A percentile compares a stretch with the other conserved stretches of the same genome.
phyloP scores from a whole-genome alignment of 805 yeast species.

The Spathaspora gorwiae region DNA sequence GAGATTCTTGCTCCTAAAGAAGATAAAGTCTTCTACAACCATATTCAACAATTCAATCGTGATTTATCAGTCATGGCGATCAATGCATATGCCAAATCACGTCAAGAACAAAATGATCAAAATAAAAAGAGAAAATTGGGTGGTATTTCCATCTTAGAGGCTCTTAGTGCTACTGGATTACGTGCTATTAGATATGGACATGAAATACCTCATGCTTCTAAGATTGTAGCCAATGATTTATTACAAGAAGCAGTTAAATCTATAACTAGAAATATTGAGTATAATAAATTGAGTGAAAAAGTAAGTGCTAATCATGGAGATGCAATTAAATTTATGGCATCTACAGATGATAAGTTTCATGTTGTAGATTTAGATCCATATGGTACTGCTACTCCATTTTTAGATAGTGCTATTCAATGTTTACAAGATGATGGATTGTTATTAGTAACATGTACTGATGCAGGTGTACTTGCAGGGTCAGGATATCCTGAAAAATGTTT shows the following conservation, averaged over 20 bases:
- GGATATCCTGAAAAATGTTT: constrained; percentile 97
- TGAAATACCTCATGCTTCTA: constrained; percentile 74
- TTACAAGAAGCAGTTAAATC: constrained; percentile 80
- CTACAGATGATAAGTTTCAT: constrained; percentile 57
- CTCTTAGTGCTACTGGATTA: constrained; percentile 90
- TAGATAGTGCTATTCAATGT: constrained; percentile 84
- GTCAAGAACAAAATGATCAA: constrained; percentile 16
- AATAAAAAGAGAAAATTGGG: constrained; percentile 13
- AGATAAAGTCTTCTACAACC: constrained; percentile 87
- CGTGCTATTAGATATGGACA: constrained; percentile 91
- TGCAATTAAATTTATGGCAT: constrained; percentile 77
- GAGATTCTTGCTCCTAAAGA: constrained; percentile 75
- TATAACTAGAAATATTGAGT: constrained; percentile 65
- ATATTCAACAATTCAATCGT: constrained; percentile 93
- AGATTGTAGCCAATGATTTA: constrained; percentile 85
- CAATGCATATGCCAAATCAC: constrained; percentile 76
- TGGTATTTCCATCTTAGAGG: constrained; percentile 71
- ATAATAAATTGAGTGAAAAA: constrained; percentile 53
- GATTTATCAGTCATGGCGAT: constrained; percentile 84
- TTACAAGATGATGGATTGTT: constrained; percentile 82
- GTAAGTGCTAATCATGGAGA: constrained; percentile 77
- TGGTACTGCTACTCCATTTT: constrained; percentile 94
- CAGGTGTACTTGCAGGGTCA: constrained; percentile 91
- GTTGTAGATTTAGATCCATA: constrained; percentile 94
- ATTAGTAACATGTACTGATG: constrained; percentile 92